These are phyloP conservation scores for Globisporangium paroecandrum DNA, from an alignment of 352 stramenopile species.

Conservation along the genomic window DNA sequence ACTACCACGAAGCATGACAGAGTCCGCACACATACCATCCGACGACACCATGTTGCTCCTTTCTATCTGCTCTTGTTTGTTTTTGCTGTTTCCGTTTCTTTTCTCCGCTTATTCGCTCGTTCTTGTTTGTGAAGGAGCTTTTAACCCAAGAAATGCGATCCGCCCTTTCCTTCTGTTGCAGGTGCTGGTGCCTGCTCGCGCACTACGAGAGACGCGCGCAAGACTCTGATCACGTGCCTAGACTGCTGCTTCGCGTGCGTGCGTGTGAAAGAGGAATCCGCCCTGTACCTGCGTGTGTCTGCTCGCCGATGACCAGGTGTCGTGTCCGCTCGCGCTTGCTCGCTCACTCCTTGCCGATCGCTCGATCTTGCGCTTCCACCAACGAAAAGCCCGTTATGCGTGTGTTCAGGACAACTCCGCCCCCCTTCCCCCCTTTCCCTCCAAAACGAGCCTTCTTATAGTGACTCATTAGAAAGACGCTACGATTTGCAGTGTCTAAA, in stretches of 20 bases:
- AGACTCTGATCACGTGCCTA: neutral
- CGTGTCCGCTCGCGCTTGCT: neutral
- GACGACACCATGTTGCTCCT: constrained; percentile 17
- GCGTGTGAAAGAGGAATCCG: neutral
- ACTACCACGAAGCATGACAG: neutral
- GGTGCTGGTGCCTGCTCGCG: neutral
- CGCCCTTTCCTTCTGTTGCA: neutral
- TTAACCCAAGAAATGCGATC: neutral
- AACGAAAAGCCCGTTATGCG: constrained; percentile 14
- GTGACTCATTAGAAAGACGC: too few relatives aligned
- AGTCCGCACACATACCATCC: constrained; percentile 13
- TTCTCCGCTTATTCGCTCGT: neutral
- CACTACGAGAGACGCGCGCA: neutral
- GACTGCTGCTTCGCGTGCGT: neutral
- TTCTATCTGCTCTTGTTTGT: neutral
- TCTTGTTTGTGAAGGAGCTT: neutral
- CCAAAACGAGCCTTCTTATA: neutral
- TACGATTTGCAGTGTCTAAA: too few relatives aligned
- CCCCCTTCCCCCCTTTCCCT: constrained; percentile 4
- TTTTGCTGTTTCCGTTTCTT: constrained; percentile 2
- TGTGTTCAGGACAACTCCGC: constrained; percentile 1
- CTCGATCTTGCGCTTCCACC: constrained; percentile 13
- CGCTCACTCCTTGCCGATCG: neutral
- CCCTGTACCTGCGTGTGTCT: neutral
- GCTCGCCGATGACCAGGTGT: neutral